These are phyloP conservation scores for Komagataella ulmi DNA, from an alignment of 805 yeast genomes.

Conservation along the genomic window DNA sequence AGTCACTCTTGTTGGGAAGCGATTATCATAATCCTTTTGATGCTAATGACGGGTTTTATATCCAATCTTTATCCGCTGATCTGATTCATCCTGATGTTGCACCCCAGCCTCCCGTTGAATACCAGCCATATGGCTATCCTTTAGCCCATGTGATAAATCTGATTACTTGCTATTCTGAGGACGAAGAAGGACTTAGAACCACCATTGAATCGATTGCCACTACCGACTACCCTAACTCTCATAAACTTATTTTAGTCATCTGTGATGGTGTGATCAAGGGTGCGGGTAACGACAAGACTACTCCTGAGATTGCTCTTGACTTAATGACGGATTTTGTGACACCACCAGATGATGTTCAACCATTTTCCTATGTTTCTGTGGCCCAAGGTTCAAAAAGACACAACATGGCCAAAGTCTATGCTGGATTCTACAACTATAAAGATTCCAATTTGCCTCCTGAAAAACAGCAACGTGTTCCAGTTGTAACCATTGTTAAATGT, in stretches of 20 bases:
- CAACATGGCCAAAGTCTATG: conserved; percentile 93
- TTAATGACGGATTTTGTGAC: conserved; percentile 75
- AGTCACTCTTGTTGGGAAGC: neutral
- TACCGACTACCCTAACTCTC: conserved; percentile 91
- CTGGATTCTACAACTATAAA: conserved; percentile 86
- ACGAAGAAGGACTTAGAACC: conserved; percentile 70
- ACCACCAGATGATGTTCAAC: conserved; percentile 62
- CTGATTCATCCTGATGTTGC: conserved; percentile 65
- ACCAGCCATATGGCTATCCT: conserved; percentile 79
- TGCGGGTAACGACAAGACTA: conserved; percentile 74
- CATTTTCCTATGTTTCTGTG: conserved; percentile 88
- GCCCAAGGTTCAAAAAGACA: conserved; percentile 92
- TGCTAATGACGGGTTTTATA: neutral
- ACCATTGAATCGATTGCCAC: conserved; percentile 91
- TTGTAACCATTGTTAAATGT: conserved; percentile 69
- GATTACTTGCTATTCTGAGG: conserved; percentile 94
- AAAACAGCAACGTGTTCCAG: conserved; percentile 78
- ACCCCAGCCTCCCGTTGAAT: conserved; percentile 83
- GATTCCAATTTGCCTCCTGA: conserved; percentile 62
- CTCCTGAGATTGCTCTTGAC: conserved; percentile 80
- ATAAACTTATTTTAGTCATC: conserved; percentile 69
- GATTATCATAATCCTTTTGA: neutral
- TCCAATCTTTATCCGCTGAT: conserved; percentile 38
- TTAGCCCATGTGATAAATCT: conserved; percentile 60
- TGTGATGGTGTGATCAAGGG: conserved; percentile 96